phyloP scores from a whole-genome alignment of 768 basidiomycete species.

The Boletus tylopilopsis region DNA sequence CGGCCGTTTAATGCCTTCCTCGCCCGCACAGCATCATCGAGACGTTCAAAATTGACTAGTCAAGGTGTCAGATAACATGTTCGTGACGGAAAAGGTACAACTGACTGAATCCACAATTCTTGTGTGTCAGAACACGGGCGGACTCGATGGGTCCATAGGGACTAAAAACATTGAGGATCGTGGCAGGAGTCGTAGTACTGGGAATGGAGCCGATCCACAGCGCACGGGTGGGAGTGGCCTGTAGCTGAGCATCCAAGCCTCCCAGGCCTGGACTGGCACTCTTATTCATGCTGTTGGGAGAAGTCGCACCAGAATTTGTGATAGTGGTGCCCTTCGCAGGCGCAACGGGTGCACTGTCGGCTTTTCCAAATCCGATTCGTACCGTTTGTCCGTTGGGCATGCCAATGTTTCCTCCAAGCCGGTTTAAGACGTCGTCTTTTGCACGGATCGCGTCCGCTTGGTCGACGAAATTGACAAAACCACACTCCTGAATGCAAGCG shows the following conservation, averaged over 20 bases:
- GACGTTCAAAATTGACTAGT: constrained; percentile 95
- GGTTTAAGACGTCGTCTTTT: constrained; percentile 95
- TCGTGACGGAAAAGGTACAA: constrained; percentile 15
- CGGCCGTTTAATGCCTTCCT: constrained; percentile 94
- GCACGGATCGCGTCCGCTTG: constrained; percentile 94
- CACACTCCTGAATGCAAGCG: constrained; percentile 75
- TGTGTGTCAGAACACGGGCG: constrained; percentile 92
- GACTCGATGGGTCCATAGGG: constrained; percentile 98
- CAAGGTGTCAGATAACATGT: constrained; percentile 5
- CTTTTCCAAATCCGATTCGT: constrained; percentile 97
- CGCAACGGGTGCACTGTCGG: constrained; percentile 91
- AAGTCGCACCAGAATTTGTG: constrained; percentile 60
- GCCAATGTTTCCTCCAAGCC: constrained; percentile 89
- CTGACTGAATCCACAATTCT: constrained; percentile 91
- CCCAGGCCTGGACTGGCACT: constrained; percentile 52
- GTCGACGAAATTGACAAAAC: constrained; percentile 98
- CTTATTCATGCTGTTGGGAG: constrained; percentile 53
- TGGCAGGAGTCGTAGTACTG: constrained; percentile 89
- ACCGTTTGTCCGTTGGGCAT: constrained; percentile 96
- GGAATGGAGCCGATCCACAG: constrained; percentile 99
- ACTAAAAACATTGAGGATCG: constrained; percentile 93
- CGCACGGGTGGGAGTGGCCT: constrained; percentile 89
- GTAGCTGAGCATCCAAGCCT: constrained; percentile 80
- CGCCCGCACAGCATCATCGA: constrained; percentile 95
- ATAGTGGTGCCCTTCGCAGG: constrained; percentile 72